Evolutionary conservation across 2,329 filamentous ascomycete genomes (phyloP), one percentile per base, ranked within the genome.

Genomic region (Epichloe hybrida): DNA sequence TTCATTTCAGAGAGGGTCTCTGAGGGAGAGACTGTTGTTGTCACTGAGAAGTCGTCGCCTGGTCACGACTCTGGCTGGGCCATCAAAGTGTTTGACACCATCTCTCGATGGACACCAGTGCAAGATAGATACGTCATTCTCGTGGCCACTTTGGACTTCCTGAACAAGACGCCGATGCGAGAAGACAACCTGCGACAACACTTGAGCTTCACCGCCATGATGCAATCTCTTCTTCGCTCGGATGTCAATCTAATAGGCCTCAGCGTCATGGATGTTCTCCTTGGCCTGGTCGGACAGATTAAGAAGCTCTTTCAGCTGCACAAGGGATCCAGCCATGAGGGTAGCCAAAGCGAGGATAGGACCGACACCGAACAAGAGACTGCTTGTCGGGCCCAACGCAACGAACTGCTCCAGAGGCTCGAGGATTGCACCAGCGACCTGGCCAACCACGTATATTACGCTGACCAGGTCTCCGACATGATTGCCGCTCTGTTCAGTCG

Each of bases 381-480:
- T 17, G 60, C 54, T 45, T 55, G 56, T 50, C 62, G 58, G 50
- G 54, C 64, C 11, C 76, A 84, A 51, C 76, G 83, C 47, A 74
- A 75, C 55, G 76, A 83, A 57, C 73, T 96, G 15, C 70, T 95
- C 31, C 66, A 72, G 36, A 79, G 83, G 35, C 75, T 97, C 15
- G 84, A 93, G 63, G 76, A 79, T 57, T 95, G 88, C 67, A 89
- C 96, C 54, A 88, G 88, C n/a, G 81, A 90, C 63, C 72, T 98
- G 31, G 89, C 90, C 2, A 95, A 88, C 0, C 93, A 98, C 62
- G 83, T 96, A 35, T 98, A 98, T 71, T 98, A 98, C 64, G 87
- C 87, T 2, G 91, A 97, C 59, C 93, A 98, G 66, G 88, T 97
- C 50, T 83, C 86, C 1, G 93, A 98, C 66, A 96, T 97, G 88